Evolutionary conservation across 2,329 filamentous ascomycete species (phyloP), one percentile per base, ranked within the genome.

Genomic region (Clarireedia sp.): DNA sequence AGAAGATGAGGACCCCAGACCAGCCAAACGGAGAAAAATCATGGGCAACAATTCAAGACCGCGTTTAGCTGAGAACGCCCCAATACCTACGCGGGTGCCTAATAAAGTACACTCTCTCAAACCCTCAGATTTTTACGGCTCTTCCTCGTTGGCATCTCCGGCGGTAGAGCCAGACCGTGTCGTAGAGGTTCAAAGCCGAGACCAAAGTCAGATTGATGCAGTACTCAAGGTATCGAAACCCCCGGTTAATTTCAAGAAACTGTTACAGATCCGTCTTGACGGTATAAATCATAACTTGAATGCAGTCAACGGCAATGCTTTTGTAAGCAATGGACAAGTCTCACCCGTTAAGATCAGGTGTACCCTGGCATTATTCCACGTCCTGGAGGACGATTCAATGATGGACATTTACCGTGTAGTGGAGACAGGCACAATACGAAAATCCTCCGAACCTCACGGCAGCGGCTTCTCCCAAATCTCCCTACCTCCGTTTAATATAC

Each of bases 11-110:
- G 57, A 63, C 7, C 45, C 33, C 12, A 50, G 59, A 40, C 63
- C 62, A 14, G 44, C 60, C 26, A 68, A 68, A 53, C 60, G 65
- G 38, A 62, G 64, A 14, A 64, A 54, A 43, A 56, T 55, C 2
- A 40, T 33, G 36, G 41, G n/a, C 12, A 29, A 17, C 23, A 16
- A 51, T 23, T 24, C 14, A 24, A 45, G 24, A 21, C 3, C n/a
- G n/a, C 12, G 12, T 21, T 21, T 21, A 2, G 21, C 16, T 51
- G 61, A 57, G 46, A 61, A 55, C 33, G 38, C 45, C 41, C 57
- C 47, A 57, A 16, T 7, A 5, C 41, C 56, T 17, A 14, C 45
- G 37, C 51, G 33, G 40, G 26, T 41, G 37, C 51, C 40, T 29
- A 49, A 40, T 9, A 64, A 44, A 29, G 51, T 57, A 14, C 54